Percentiles rank a stretch among this genome's conserved stretches.
phyloP scores from a whole-genome alignment of 345 rosid genomes.

The Sisymbrium altissimum region DNA sequence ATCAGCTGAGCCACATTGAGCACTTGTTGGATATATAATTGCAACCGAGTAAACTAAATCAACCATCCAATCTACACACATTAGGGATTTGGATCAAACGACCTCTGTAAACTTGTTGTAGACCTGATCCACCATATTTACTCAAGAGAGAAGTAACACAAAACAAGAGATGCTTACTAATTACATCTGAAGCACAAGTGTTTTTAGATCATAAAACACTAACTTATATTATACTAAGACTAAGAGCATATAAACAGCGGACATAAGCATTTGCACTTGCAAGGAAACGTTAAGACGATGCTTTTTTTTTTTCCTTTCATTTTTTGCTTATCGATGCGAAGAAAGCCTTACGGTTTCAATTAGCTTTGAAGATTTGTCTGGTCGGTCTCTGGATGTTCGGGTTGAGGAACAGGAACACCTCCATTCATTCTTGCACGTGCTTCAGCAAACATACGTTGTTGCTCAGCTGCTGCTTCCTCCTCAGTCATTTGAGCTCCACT shows the following conservation, averaged over 20 bases:
- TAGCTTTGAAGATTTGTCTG: constrained; percentile 62
- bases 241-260: constrained; percentile 29
- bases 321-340: constrained; percentile 1
- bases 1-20: neutral
- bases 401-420: constrained; percentile 40
- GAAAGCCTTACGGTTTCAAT: constrained; percentile 16
- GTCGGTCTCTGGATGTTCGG: constrained; percentile 70
- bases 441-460: constrained; percentile 99
- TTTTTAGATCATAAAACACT: constrained; percentile 8
- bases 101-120: neutral
- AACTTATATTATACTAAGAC: constrained; percentile 9
- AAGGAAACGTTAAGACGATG: constrained; percentile 19
- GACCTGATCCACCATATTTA: neutral
- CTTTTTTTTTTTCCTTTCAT: neutral
- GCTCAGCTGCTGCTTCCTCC: constrained; percentile 96
- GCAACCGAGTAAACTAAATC: neutral
- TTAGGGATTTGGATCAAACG: neutral
- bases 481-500: constrained; percentile 87
- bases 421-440: constrained; percentile 99
- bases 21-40: neutral
- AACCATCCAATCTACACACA: constrained; percentile 9
- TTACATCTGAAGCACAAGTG: constrained; percentile 21
- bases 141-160: neutral
- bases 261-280: constrained; percentile 22
- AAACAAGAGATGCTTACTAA: constrained; percentile 25